Base-by-base conservation (phyloP, 345 rosid genomes). In the Bretschneidera sinensis region DNA sequence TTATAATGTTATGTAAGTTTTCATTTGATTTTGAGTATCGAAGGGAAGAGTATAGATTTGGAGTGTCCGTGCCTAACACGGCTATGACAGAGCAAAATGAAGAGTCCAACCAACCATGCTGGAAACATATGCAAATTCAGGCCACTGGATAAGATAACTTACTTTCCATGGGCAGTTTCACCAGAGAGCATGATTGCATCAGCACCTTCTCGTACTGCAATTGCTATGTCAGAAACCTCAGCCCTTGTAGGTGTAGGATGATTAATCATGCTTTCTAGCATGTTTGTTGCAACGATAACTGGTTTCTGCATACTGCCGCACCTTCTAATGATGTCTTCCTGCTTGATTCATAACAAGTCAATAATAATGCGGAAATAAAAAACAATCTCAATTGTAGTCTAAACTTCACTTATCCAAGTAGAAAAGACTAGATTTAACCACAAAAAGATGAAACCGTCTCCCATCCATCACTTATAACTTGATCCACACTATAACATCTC, bases 231-330 rank as follows among this genome's bases (percentile, higher is more conserved):
- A 23, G 97, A 84, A 63, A 92, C 98, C 84, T 92, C 98, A 20
- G 98, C 98, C 76, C 98, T 87, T 59, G 98, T 92, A 53, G 98
- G 98, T 17, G 97, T 92, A 47, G 98, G 98, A 78, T 92, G 98
- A 66, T 79, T 75, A 64, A 92, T 89, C 98, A 92, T 92, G 71
- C 98, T 92, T 75, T 92, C 98, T 54, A 92, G 81, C 98, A 92
- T 92, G 72, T 89, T 92, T 55, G 98, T 89, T 9, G 98, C 98
- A 2, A 92, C 97, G 66, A 92, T 92, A 49, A 92, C 97, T 5
- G 98, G 90, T 69, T 92, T 92, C 53, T 83, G 85, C 95, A 90
- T 84, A 51, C 67, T 79, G 52, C 76, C 88, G 71, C 99, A 94
- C 84, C 88, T 84, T 78, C 86, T 79, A 69, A 94, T 85, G 62